Evolutionary conservation across 106 monocot species (phyloP).

Genomic region (Allium cepa): DNA sequence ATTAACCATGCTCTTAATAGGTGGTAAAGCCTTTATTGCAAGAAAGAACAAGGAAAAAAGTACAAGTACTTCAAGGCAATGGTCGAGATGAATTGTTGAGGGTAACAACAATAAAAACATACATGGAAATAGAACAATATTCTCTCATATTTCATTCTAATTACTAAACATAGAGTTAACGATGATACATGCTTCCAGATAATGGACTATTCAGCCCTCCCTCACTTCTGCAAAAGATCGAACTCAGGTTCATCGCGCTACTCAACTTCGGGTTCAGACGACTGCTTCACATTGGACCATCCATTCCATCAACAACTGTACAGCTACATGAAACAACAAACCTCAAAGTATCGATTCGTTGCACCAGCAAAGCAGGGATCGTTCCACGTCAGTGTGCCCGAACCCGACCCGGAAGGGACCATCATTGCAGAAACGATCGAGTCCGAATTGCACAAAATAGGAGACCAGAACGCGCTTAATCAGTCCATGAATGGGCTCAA

Average conservation of each 20-base stretch:
- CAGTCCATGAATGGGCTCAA: conserved; percentile 28
- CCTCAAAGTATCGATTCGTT: background rate
- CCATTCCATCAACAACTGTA: conserved; percentile 82
- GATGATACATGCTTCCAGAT: conserved; percentile 22
- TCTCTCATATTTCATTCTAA: background rate
- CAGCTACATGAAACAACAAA: conserved; percentile 47
- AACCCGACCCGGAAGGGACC: conserved; percentile 29
- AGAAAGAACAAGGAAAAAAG: conserved; percentile 82
- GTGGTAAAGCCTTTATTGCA: conserved; percentile 91
- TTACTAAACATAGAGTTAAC: background rate
- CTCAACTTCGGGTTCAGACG: conserved; percentile 11
- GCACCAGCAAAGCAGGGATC: conserved; percentile 55
- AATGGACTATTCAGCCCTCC: conserved; percentile 77
- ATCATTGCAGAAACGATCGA: conserved; percentile 60
- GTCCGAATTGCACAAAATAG: conserved; percentile 49
- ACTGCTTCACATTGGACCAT: conserved; percentile 77
- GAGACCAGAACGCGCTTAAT: conserved; percentile 32
- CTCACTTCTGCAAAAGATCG: conserved; percentile 84
- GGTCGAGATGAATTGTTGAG: conserved; percentile 69
- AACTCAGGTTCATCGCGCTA: conserved; percentile 56
- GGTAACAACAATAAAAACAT: conserved; percentile 22
- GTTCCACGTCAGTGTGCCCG: conserved; percentile 75
- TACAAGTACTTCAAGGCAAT: conserved; percentile 57
- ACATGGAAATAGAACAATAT: background rate
- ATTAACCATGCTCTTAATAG: conserved; percentile 19